phyloP scores from a whole-genome alignment of 2,329 filamentous ascomycete genomes.

The Fusarium scirpi region DNA sequence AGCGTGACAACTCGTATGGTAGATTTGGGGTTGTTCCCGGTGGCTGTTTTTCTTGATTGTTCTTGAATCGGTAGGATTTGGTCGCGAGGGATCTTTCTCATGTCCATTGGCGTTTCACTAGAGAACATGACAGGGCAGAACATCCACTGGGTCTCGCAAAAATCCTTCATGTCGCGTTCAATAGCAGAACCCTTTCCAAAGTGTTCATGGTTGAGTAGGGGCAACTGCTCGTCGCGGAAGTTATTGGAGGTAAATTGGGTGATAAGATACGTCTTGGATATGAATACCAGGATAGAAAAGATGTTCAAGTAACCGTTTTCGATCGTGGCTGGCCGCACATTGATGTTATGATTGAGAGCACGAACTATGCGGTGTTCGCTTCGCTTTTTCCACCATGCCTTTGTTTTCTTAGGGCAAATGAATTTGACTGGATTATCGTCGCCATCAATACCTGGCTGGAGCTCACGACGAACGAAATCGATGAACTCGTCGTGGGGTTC shows the following conservation, averaged over 20 bases:
- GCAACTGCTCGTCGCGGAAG: slow-evolving; percentile 13
- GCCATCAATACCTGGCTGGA: not conserved
- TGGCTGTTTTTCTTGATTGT: not conserved
- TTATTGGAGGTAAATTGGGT: not conserved
- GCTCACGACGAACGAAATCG: not conserved
- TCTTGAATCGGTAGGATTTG: slow-evolving; percentile 29
- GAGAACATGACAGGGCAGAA: slow-evolving; percentile 25
- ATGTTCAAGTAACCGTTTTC: slow-evolving; percentile 13
- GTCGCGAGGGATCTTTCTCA: not conserved
- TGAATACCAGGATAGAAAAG: slow-evolving; percentile 33
- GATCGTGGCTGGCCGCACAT: slow-evolving; percentile 2
- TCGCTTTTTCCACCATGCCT: slow-evolving; percentile 8
- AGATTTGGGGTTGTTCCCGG: not conserved
- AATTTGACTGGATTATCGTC: not conserved
- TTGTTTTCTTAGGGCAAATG: not conserved
- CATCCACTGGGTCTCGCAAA: slow-evolving; percentile 19
- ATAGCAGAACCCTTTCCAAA: not conserved
- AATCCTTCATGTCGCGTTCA: not conserved
- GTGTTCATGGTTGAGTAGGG: too few relatives aligned
- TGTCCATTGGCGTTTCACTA: not conserved
- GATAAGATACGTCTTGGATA: slow-evolving; percentile 4
- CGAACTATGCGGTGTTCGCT: not conserved
- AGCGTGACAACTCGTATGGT: slow-evolving; percentile 5
- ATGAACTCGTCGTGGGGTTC: slow-evolving; percentile 14
- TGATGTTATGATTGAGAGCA: not conserved